phyloP scores from a whole-genome alignment of 176 grass and related monocot genomes.

The Dendrocalamus sinicus region DNA sequence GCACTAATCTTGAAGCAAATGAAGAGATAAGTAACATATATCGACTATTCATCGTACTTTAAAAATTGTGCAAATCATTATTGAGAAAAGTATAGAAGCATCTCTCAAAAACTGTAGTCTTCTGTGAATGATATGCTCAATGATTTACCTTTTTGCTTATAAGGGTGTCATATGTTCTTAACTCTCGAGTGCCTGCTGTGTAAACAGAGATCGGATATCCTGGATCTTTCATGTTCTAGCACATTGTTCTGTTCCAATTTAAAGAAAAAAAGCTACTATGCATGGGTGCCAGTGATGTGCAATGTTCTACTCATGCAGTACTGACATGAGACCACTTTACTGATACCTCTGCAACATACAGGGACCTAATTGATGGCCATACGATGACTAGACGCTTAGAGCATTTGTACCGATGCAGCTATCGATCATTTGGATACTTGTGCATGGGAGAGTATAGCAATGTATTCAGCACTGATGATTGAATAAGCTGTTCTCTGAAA shows the following conservation, averaged over 20 bases:
- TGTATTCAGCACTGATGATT: not conserved
- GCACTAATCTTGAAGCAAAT: no score
- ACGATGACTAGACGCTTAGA: not conserved
- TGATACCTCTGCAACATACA: not conserved
- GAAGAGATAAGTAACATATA: no score
- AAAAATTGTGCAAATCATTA: no score
- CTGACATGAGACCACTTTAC: not conserved
- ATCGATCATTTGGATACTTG: not conserved
- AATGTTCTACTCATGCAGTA: not conserved
- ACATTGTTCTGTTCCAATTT: not conserved
- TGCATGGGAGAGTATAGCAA: not conserved
- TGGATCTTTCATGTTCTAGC: not conserved
- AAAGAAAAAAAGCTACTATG: not conserved
- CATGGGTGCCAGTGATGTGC: not conserved
- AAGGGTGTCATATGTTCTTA: not conserved
- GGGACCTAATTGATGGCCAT: conserved; percentile 13
- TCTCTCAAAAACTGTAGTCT: not conserved
- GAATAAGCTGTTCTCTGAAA: not conserved
- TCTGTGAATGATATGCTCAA: not conserved
- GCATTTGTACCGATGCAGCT: not conserved
- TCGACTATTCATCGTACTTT: no score
- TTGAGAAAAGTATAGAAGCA: no score
- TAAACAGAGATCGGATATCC: not conserved
- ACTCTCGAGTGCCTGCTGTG: not conserved
- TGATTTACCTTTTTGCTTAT: not conserved